Conservation (phyloP, 495 filamentous ascomycete species). For the Xylaria venustula region DNA sequence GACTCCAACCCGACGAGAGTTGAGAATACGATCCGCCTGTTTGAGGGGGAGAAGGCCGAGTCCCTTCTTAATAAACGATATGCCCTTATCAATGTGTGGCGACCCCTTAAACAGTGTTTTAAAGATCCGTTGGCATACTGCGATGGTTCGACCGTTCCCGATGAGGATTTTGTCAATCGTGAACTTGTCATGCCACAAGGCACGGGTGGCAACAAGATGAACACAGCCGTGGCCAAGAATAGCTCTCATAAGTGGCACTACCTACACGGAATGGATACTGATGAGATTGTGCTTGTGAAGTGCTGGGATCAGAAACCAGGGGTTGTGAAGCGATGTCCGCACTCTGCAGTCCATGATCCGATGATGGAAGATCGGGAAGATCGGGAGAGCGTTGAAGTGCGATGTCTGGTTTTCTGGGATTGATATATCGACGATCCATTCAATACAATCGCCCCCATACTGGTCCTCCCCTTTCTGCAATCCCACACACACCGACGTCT, state of each 20-base stretch:
- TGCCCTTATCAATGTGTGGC: conserved; percentile 68
- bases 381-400: conserved; percentile 57
- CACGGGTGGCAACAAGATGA: conserved; percentile 47
- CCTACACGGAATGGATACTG: conserved; percentile 46
- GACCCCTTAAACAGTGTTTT: conserved; percentile 55
- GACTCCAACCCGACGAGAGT: conserved; percentile 59
- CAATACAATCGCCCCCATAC: too few relatives aligned
- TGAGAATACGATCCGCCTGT: conserved; percentile 46
- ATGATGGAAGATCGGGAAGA: conserved; percentile 39
- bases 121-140: conserved; percentile 55
- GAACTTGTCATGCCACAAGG: conserved; percentile 51
- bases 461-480: too few relatives aligned
- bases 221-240: conserved; percentile 32
- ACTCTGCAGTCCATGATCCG: conserved; percentile 53
- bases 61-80: conserved; percentile 50
- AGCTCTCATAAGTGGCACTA: conserved; percentile 47
- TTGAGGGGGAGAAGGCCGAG: conserved; percentile 49
- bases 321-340: conserved; percentile 41
- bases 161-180: conserved; percentile 43
- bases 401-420: background rate
- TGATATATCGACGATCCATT: too few relatives aligned
- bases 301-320: conserved; percentile 56
- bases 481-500: too few relatives aligned
- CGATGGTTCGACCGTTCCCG: conserved; percentile 43
- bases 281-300: conserved; percentile 56